Evolutionary conservation across 305 asterid genomes (phyloP).

Genomic region (Nicotiana rustica): DNA sequence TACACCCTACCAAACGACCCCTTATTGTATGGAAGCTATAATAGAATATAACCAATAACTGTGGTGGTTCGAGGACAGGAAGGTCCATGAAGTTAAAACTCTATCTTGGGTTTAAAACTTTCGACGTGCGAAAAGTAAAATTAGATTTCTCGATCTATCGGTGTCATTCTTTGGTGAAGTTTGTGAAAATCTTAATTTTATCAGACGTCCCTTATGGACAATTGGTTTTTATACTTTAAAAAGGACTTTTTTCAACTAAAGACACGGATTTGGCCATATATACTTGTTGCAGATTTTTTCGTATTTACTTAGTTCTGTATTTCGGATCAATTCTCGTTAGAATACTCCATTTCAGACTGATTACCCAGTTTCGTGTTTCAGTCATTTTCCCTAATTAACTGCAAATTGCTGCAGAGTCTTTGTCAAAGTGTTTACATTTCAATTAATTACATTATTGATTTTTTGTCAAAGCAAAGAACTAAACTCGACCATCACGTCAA

Average conservation of each 20-base stretch:
- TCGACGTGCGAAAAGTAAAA: not conserved
- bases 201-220: not conserved
- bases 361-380: not conserved
- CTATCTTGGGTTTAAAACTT: not conserved
- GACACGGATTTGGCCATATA: not conserved
- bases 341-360: no score
- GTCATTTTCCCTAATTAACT: not conserved
- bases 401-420: not conserved
- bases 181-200: not conserved
- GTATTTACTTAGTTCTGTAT: not conserved
- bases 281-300: not conserved
- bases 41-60: not conserved
- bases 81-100: not conserved
- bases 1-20: no score
- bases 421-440: not conserved
- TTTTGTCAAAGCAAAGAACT: constrained; percentile 26
- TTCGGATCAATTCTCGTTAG: not conserved
- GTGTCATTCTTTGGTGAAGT: not conserved
- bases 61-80: not conserved
- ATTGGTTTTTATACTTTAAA: not conserved
- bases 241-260: not conserved
- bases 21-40: not conserved
- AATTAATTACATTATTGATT: not conserved
- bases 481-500: constrained; percentile 6
- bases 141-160: not conserved